phyloP scores from a whole-genome alignment of 2,329 filamentous ascomycete genomes.

The Stenocarpella maydis region DNA sequence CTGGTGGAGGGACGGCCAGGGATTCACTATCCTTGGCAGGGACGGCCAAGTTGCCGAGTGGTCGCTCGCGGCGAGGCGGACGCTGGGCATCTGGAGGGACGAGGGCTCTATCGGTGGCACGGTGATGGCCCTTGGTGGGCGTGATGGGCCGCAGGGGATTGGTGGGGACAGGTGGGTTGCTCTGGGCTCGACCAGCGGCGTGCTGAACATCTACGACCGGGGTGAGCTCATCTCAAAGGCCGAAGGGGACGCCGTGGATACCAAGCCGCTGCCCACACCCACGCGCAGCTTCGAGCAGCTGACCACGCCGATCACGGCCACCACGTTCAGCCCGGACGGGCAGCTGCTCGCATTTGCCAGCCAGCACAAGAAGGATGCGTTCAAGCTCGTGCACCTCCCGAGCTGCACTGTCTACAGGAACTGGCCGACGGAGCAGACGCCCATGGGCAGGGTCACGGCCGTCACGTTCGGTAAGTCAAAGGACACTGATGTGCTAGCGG shows the following conservation, averaged over 20 bases:
- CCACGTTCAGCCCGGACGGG: conserved; percentile 86
- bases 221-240: conserved; percentile 62
- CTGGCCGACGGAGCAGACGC: conserved; percentile 93
- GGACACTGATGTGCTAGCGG: conserved; percentile 66
- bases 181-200: conserved; percentile 84
- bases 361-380: conserved; percentile 85
- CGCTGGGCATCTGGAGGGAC: conserved; percentile 86
- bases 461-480: conserved; percentile 73
- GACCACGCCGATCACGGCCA: conserved; percentile 81
- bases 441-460: conserved; percentile 81
- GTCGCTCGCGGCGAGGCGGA: conserved; percentile 71
- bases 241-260: conserved; percentile 49
- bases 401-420: conserved; percentile 95
- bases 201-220: conserved; percentile 94
- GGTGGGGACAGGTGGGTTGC: conserved; percentile 91
- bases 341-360: conserved; percentile 90
- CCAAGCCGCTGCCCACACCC: conserved; percentile 76
- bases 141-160: conserved; percentile 65
- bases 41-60: conserved; percentile 93
- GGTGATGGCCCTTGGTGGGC: conserved; percentile 79
- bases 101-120: conserved; percentile 89
- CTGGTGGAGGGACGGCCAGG: conserved; percentile 89
- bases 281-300: conserved; percentile 82
- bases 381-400: conserved; percentile 88
- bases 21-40: conserved; percentile 82